Base-by-base conservation (phyloP, 371 early-diverging fungal genomes). In the Circinella minor region DNA sequence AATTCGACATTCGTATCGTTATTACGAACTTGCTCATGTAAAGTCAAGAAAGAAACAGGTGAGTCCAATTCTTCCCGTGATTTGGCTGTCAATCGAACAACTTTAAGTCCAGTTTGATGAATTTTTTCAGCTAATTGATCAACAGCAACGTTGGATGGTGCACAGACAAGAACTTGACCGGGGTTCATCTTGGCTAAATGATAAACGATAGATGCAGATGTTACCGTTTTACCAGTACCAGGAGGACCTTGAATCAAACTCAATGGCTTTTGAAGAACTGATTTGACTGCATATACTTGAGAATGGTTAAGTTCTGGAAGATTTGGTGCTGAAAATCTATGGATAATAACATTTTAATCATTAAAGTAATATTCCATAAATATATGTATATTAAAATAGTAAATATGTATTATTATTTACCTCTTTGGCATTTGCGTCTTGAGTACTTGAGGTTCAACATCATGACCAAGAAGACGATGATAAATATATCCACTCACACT, bases 131-230 rank as follows among this genome's bases (percentile, higher is more conserved):
- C 93, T 49, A 99, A 81, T 80, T 99, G 98, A 82, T 99, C 99
- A 3, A 99, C 99, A 43, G 99, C 99, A 2, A 99, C 99, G 77
- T 99, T 99, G 75, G 94, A 93, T n/a, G 99, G 99, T 0, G 99
- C 99, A 74, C 96, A 96, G 3, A 99, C 98, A 54, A 99, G 82
- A 9, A 99, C 93, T 83, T 96, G 97, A 10, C 96, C 97, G 54
- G 89, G 85, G 75, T 91, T 93, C 86, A 93, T 91, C 76, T 95
- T 94, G 65, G 96, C 95, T 17, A 99, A 84, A 77, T 99, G 98
- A 76, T 99, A 99, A 13, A 99, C 99, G 72, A 99, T 89, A 4
- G 98, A 95, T 4, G 99, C 97, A 0, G 96, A 95, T 0, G 99
- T 98, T 5, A 99, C 96, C 0, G 99, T 99, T 80, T 99, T 99